Conservation (phyloP, 2,329 filamentous ascomycete species). For the Pleoardoris graminearum region DNA sequence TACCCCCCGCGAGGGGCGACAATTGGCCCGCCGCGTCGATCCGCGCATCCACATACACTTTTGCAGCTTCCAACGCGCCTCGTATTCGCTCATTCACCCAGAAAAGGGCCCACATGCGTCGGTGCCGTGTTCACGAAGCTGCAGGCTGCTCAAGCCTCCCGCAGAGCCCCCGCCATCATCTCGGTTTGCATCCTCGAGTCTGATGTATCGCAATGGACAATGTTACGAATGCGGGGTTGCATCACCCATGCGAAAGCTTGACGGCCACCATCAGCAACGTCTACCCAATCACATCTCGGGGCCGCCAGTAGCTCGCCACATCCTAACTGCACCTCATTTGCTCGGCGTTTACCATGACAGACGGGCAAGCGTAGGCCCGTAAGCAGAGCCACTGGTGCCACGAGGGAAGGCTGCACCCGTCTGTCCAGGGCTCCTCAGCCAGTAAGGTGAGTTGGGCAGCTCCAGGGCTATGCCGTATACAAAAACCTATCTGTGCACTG, state of each 20-base stretch:
- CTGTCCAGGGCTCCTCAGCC: too few relatives aligned
- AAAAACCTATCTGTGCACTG: too few relatives aligned
- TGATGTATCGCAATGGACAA: neutral
- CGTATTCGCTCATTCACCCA: slow-evolving; percentile 15
- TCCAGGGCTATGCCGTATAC: too few relatives aligned
- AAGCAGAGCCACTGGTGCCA: too few relatives aligned
- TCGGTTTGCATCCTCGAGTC: too few relatives aligned
- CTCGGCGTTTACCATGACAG: slow-evolving; percentile 7
- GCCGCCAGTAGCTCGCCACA: slow-evolving; percentile 19
- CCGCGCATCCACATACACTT: slow-evolving; percentile 22
- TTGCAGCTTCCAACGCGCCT: slow-evolving; percentile 17
- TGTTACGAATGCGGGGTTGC: slow-evolving; percentile 29
- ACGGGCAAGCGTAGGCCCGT: neutral
- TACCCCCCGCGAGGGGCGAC: slow-evolving; percentile 12
- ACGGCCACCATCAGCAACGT: slow-evolving; percentile 19
- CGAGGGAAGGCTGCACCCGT: too few relatives aligned
- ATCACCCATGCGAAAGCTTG: slow-evolving; percentile 29
- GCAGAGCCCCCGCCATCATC: too few relatives aligned
- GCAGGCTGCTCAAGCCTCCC: too few relatives aligned
- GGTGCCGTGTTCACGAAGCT: too few relatives aligned
- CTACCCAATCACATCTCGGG: slow-evolving; percentile 24
- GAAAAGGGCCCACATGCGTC: neutral
- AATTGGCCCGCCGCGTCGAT: slow-evolving; percentile 31
- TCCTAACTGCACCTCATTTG: slow-evolving; percentile 11
- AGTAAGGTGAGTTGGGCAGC: too few relatives aligned